These are phyloP conservation scores for Acorus gramineus DNA, from an alignment of 106 monocot genomes.

Conservation along the genomic window DNA sequence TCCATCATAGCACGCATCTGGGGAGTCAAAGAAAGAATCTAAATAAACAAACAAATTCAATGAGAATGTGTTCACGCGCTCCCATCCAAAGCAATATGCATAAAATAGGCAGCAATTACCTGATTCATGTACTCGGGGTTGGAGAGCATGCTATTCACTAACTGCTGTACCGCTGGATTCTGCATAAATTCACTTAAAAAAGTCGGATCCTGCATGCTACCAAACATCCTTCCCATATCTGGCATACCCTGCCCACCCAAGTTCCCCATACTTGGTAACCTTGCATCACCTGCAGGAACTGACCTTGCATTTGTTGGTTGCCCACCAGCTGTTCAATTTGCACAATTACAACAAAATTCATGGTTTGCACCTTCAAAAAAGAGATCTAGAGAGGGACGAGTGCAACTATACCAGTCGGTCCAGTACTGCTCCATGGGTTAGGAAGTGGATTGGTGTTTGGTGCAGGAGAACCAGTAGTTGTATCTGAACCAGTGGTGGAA, in stretches of 20 bases:
- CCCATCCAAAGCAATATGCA: background rate
- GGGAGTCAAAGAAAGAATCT: constrained; percentile 55
- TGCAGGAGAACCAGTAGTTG: constrained; percentile 43
- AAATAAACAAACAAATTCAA: background rate
- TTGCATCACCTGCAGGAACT: constrained; percentile 27
- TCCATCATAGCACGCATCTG: constrained; percentile 56
- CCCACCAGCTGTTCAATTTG: constrained; percentile 21
- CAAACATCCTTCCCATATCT: constrained; percentile 53
- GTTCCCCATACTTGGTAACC: constrained; percentile 36
- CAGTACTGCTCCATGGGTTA: constrained; percentile 70
- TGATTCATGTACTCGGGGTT: constrained; percentile 84
- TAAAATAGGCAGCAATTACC: constrained; percentile 23
- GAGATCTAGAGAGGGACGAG: no score
- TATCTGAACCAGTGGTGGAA: constrained; percentile 33
- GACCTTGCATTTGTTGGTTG: constrained; percentile 32
- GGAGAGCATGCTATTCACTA: constrained; percentile 74
- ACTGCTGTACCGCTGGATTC: constrained; percentile 69
- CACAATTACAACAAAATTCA: no score
- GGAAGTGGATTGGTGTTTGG: constrained; percentile 93
- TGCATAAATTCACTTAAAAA: constrained; percentile 54
- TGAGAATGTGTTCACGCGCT: no score
- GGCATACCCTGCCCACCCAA: constrained; percentile 56
- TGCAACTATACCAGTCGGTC: background rate
- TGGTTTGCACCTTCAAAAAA: no score
- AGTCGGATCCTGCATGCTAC: constrained; percentile 45